Conservation (phyloP, 1,139 yeast species). For the Magnusiomyces tetraspermus region DNA sequence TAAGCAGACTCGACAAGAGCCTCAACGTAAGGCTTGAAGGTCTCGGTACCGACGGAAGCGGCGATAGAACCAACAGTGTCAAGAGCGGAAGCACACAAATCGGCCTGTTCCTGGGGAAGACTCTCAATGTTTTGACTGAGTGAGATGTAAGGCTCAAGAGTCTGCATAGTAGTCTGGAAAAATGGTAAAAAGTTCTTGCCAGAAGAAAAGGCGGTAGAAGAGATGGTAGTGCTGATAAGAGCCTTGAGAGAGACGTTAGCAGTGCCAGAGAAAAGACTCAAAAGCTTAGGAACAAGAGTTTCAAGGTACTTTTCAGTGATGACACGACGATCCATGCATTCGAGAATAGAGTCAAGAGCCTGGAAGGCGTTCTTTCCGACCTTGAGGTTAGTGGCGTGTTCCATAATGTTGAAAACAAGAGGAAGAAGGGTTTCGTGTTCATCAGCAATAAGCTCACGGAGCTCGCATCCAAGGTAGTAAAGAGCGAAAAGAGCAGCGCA, state of each 20-base stretch:
- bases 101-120: conserved; percentile 30
- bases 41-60: conserved; percentile 87
- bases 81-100: conserved; percentile 78
- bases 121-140: conserved; percentile 30
- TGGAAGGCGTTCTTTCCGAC: conserved; percentile 86
- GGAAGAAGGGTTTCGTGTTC: conserved; percentile 79
- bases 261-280: conserved; percentile 62
- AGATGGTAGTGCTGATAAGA: conserved; percentile 90
- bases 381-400: conserved; percentile 71
- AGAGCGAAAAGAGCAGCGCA: conserved; percentile 81
- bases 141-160: conserved; percentile 70
- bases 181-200: conserved; percentile 82
- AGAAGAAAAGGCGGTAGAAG: conserved; percentile 93
- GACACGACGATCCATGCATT: conserved; percentile 82
- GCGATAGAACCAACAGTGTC: conserved; percentile 95
- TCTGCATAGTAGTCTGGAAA: conserved; percentile 70
- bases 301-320: conserved; percentile 52
- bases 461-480: conserved; percentile 67
- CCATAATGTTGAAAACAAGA: conserved; percentile 76
- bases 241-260: conserved; percentile 64
- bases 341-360: conserved; percentile 86
- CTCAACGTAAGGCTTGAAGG: conserved; percentile 76
- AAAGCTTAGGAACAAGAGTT: conserved; percentile 70
- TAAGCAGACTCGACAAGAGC: conserved; percentile 88
- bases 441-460: conserved; percentile 76